Evolutionary conservation across 2,329 filamentous ascomycete genomes (phyloP).

Genomic region (Sporothrix euskadiensis): DNA sequence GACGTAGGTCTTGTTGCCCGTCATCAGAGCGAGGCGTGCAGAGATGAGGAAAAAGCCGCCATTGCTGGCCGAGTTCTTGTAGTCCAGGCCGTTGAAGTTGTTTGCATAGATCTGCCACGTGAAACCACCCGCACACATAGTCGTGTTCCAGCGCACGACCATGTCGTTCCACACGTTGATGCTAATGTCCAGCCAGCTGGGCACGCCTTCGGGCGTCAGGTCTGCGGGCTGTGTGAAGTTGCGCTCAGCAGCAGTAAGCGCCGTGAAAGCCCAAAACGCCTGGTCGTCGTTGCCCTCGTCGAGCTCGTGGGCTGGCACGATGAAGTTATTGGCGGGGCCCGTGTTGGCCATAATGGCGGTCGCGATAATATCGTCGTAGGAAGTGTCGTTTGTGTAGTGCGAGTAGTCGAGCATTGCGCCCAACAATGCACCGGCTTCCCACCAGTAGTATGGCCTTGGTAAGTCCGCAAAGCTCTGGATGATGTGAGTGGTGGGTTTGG

Average conservation of each 20-base stretch:
- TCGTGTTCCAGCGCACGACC: slow-evolving; percentile 67
- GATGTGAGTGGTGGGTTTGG: not conserved
- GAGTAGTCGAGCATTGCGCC: slow-evolving; percentile 71
- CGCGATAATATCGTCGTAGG: slow-evolving; percentile 61
- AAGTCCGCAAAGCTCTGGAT: slow-evolving; percentile 60
- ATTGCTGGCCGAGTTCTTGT: slow-evolving; percentile 82
- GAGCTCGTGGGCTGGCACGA: slow-evolving; percentile 56
- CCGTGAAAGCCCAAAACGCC: slow-evolving; percentile 70
- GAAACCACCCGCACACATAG: slow-evolving; percentile 69
- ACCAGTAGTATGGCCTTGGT: slow-evolving; percentile 68
- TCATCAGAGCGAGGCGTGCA: slow-evolving; percentile 70
- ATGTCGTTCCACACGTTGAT: slow-evolving; percentile 74
- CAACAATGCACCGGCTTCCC: slow-evolving; percentile 65
- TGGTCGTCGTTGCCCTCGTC: slow-evolving; percentile 74
- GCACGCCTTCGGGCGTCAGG: slow-evolving; percentile 62
- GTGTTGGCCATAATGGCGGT: slow-evolving; percentile 60
- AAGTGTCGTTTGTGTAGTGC: slow-evolving; percentile 62
- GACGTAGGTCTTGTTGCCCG: slow-evolving; percentile 63
- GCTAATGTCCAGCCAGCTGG: slow-evolving; percentile 66
- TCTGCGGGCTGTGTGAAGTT: slow-evolving; percentile 64
- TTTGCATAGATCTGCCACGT: slow-evolving; percentile 78
- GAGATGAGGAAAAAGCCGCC: slow-evolving; percentile 81
- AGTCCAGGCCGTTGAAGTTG: slow-evolving; percentile 73
- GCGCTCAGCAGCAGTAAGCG: slow-evolving; percentile 67
- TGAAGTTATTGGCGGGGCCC: slow-evolving; percentile 60